These are phyloP conservation scores for Quercus lobata DNA, from an alignment of 331 rosid species.

Conservation along the genomic window DNA sequence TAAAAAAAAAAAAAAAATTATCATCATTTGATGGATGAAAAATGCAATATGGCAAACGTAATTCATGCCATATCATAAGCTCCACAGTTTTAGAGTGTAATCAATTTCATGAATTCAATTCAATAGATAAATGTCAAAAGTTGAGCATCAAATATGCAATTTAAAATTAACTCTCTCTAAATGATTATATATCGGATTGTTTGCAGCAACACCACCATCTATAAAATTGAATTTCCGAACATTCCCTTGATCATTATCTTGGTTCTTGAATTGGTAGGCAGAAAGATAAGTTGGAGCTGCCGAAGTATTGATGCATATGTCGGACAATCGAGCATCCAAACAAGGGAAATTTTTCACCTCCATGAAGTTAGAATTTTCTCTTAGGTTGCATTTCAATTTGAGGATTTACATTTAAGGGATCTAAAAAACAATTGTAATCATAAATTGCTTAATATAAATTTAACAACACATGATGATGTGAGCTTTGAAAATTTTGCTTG, in stretches of 20 bases:
- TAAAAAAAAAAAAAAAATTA: no score
- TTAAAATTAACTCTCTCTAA: no score
- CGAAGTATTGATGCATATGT: slow-evolving; percentile 25
- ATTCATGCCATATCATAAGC: no score
- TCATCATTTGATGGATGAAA: no score
- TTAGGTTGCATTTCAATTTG: not conserved
- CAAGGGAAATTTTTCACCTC: not conserved
- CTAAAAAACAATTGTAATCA: no score
- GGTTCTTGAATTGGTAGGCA: slow-evolving; percentile 6
- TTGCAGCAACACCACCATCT: slow-evolving; percentile 40
- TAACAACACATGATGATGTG: no score
- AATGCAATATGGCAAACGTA: no score
- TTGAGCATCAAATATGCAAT: no score
- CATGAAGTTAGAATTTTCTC: not conserved
- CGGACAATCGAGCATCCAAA: slow-evolving; percentile 20
- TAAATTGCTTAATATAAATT: no score
- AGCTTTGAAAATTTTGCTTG: no score
- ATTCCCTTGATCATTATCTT: not conserved
- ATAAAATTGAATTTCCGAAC: slow-evolving; percentile 12
- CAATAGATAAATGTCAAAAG: not conserved
- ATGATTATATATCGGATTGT: slow-evolving; percentile 20
- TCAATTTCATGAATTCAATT: not conserved
- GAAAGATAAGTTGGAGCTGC: slow-evolving; percentile 34
- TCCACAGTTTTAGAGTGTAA: no score
- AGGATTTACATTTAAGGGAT: no score